phyloP scores from a whole-genome alignment of 805 yeast genomes.

The Cyberlindnera mycetangii region DNA sequence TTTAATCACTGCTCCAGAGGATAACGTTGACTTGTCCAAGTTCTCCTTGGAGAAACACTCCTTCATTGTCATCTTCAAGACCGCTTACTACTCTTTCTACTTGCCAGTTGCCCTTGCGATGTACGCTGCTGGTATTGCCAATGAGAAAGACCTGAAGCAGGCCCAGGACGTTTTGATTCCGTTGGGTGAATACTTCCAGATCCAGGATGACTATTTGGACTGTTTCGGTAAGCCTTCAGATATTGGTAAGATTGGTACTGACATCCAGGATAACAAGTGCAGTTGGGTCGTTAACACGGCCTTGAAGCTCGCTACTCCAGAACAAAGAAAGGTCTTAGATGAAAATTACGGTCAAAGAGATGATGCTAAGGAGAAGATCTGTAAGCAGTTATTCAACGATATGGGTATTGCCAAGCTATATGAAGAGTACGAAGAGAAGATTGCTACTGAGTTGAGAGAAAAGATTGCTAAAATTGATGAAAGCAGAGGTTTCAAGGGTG shows the following conservation, averaged over 20 bases:
- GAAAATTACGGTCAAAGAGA: constrained; percentile 88
- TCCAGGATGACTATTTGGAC: constrained; percentile 96
- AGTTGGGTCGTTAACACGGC: constrained; percentile 97
- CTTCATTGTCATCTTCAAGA: constrained; percentile 92
- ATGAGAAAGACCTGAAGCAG: constrained; percentile 77
- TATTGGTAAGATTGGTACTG: constrained; percentile 98
- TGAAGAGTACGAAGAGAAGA: constrained; percentile 76
- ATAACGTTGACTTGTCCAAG: constrained; percentile 81
- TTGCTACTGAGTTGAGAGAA: constrained; percentile 59
- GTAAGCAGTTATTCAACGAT: constrained; percentile 72
- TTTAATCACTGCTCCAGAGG: constrained; percentile 96
- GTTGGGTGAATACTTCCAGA: constrained; percentile 97
- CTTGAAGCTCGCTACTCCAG: constrained; percentile 68
- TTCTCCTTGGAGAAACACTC: constrained; percentile 89
- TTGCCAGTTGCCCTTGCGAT: constrained; percentile 96
- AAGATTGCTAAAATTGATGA: constrained; percentile 79
- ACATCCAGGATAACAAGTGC: constrained; percentile 96
- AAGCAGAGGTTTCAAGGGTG: constrained; percentile 86
- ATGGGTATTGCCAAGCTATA: constrained; percentile 70
- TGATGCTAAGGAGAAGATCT: constrained; percentile 58
- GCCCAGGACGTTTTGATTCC: constrained; percentile 86
- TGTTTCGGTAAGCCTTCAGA: constrained; percentile 97
- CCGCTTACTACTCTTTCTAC: constrained; percentile 96
- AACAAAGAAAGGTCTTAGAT: constrained; percentile 80
- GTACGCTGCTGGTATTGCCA: constrained; percentile 80